phyloP scores from a whole-genome alignment of 495 filamentous ascomycete genomes.

The Trichoderma erinaceum region DNA sequence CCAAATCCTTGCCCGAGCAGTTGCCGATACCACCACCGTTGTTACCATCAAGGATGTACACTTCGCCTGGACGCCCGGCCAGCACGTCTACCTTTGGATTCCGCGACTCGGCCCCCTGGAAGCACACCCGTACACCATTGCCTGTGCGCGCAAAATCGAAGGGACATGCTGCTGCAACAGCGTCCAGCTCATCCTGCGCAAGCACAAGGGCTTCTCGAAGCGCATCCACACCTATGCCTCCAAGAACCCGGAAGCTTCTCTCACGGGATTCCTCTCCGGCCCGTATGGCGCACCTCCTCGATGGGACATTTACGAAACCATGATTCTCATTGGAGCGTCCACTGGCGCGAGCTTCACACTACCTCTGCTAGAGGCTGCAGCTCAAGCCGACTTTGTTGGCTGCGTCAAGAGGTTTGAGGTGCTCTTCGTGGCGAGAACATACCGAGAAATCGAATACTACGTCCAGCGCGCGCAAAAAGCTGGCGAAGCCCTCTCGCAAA shows the following conservation, averaged over 20 bases:
- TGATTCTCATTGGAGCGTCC: slow-evolving; percentile 53
- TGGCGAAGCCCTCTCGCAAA: background rate
- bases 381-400: slow-evolving; percentile 35
- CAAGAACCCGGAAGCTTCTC: slow-evolving; percentile 33
- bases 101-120: slow-evolving; percentile 63
- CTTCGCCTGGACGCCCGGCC: slow-evolving; percentile 68
- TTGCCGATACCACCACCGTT: slow-evolving; percentile 58
- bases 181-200: slow-evolving; percentile 67
- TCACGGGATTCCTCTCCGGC: slow-evolving; percentile 48
- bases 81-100: slow-evolving; percentile 71
- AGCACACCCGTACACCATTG: slow-evolving; percentile 78
- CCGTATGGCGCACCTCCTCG: slow-evolving; percentile 52
- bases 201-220: slow-evolving; percentile 64
- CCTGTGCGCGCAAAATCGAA: slow-evolving; percentile 40
- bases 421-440: slow-evolving; percentile 65
- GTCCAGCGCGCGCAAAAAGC: slow-evolving; percentile 34
- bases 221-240: slow-evolving; percentile 58
- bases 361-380: slow-evolving; percentile 50
- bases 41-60: slow-evolving; percentile 63
- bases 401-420: slow-evolving; percentile 64
- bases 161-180: slow-evolving; percentile 48
- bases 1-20: slow-evolving; percentile 55
- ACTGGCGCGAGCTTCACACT: slow-evolving; percentile 52
- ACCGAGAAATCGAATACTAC: slow-evolving; percentile 64
- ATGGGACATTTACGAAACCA: slow-evolving; percentile 53